Percentiles rank a stretch among this genome's conserved stretches.
phyloP scores from a whole-genome alignment of 108 stramenopile genomes.

The Pseudonitzschia pungens region DNA sequence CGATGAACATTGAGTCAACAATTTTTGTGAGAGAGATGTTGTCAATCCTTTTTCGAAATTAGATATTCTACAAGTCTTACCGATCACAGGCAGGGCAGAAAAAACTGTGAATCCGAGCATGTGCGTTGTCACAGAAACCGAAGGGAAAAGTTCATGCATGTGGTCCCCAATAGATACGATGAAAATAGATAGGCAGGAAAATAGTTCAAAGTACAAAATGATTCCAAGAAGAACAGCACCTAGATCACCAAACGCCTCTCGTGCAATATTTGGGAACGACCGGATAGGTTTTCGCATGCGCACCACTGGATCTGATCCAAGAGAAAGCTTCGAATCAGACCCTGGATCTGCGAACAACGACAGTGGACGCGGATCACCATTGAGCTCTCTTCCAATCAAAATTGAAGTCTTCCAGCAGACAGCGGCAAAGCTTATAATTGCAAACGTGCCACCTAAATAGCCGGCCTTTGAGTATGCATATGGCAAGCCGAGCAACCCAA shows the following conservation, averaged over 20 bases:
- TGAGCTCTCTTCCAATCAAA: constrained; percentile 70
- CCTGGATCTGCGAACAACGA: constrained; percentile 55
- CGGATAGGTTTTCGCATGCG: constrained; percentile 64
- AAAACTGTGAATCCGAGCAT: constrained; percentile 57
- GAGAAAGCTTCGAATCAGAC: constrained; percentile 45
- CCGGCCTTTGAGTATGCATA: constrained; percentile 66
- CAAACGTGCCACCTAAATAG: constrained; percentile 56
- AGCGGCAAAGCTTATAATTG: constrained; percentile 44
- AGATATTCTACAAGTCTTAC: constrained; percentile 1
- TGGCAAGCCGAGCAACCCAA: constrained; percentile 73
- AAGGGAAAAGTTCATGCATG: constrained; percentile 60
- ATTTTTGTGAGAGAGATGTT: background rate
- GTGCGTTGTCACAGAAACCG: constrained; percentile 43
- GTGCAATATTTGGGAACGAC: constrained; percentile 77
- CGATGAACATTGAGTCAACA: background rate
- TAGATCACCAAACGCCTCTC: constrained; percentile 63
- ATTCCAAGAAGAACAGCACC: constrained; percentile 58
- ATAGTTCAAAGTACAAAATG: constrained; percentile 80
- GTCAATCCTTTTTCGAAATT: constrained; percentile 1
- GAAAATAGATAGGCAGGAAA: constrained; percentile 79
- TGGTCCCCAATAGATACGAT: constrained; percentile 78
- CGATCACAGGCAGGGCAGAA: constrained; percentile 59
- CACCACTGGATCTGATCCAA: constrained; percentile 40
- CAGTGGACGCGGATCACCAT: constrained; percentile 70
- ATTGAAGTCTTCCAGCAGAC: constrained; percentile 70